Base-by-base conservation (phyloP, 1,284 basidiomycete species). In the Irpex rosettiformis region DNA sequence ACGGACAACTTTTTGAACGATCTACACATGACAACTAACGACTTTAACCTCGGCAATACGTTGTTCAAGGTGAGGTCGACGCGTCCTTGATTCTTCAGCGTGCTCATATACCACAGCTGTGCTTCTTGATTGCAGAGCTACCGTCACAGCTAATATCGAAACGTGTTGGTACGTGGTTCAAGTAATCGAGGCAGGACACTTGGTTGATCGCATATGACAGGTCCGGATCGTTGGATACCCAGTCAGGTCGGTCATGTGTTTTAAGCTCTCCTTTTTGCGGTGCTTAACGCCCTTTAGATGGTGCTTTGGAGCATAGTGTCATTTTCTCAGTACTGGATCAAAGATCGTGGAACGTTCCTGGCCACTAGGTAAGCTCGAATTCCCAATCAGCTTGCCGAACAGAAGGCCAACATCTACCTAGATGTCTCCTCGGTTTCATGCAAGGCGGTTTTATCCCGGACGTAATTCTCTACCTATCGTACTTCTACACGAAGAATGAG, bases 61-160 rank as follows among this genome's bases (percentile, higher is more conserved):
- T 54, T 72, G n/a, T 71, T 71, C 62, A 68, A 68, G 58, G 70
- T 69, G 25, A 11, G 13, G 47, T 3, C 3, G 13, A 43, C 13
- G 18, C 22, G 1, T 47, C n/a, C 16, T 54, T 24, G 3, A 42
- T 16, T 18, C 21, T 52, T 33, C 47, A 21, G 1, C 2, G 10
- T 10, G 5, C 75, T n/a, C 33, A 21, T 0, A 58, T 87, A 2
- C 83, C 80, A 63, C 77, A 81, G 54, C 61, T 88, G 1, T 72
- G 81, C 42, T 89, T 89, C 70, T 71, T 89, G 33, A 73, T 69
- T 37, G 84, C 85, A 3, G 86, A 88, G 65, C 70, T 89, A 27
- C 88, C 88, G n/a, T 88, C 86, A 1, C 88, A 89, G 63, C 73
- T 91, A 13, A 71, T 91, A 45, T 88, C 86, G 3, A 91, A 90